These are phyloP conservation scores for Phoma sp. DNA, from an alignment of 2,329 filamentous ascomycete species.

Conservation along the genomic window DNA sequence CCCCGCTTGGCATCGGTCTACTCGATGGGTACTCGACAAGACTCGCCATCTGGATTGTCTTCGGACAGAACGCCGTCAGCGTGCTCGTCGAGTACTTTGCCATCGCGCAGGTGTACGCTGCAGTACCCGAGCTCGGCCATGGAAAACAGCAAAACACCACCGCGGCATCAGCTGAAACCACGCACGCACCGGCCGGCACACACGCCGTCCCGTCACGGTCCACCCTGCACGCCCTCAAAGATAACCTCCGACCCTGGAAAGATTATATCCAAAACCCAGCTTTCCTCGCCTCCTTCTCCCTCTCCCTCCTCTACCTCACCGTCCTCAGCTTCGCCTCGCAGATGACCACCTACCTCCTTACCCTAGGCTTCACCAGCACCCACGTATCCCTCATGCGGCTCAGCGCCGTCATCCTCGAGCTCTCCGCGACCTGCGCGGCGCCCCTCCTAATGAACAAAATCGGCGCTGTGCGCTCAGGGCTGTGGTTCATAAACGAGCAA, in stretches of 20 bases:
- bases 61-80: conserved; percentile 58
- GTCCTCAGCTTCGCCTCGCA: conserved; percentile 56
- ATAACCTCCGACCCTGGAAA: conserved; percentile 31
- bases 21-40: conserved; percentile 57
- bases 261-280: conserved; percentile 61
- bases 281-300: conserved; percentile 66
- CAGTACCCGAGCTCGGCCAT: conserved; percentile 40
- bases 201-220: conserved; percentile 6
- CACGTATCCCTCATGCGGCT: conserved; percentile 63
- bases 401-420: conserved; percentile 61
- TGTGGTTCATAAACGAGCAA: conserved; percentile 76
- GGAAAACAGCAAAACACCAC: conserved; percentile 16
- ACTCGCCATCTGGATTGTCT: conserved; percentile 57
- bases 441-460: conserved; percentile 61
- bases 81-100: conserved; percentile 60
- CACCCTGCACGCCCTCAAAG: conserved; percentile 3
- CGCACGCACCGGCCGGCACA: conserved; percentile 7
- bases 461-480: conserved; percentile 65
- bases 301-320: conserved; percentile 66
- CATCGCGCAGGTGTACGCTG: conserved; percentile 54
- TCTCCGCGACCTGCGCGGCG: conserved; percentile 66
- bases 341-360: conserved; percentile 69
- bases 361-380: conserved; percentile 59
- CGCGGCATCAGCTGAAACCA: conserved; percentile 15
- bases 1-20: conserved; percentile 59